A percentile compares a stretch with the other conserved stretches of the same genome.
Evolutionary conservation across 2,329 filamentous ascomycete species (phyloP).

Genomic region (Epichloe glyceriae): DNA sequence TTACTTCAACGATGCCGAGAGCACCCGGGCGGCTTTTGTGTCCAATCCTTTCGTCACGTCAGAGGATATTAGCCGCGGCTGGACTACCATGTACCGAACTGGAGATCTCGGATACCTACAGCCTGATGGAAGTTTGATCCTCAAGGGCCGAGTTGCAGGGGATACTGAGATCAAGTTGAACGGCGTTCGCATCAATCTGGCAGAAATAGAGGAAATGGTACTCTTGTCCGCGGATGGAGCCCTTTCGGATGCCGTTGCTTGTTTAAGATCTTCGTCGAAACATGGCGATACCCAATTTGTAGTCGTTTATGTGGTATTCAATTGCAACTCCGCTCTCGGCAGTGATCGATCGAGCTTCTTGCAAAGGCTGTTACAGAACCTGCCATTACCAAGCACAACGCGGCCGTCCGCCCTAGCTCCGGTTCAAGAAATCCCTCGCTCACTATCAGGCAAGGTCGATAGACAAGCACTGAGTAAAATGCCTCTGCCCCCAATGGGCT

Average conservation of each 20-base stretch:
- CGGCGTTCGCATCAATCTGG: conserved; percentile 32
- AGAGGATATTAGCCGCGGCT: conserved; percentile 4
- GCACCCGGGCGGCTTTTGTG: conserved; percentile 5
- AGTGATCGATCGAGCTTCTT: not conserved
- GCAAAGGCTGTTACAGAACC: not conserved
- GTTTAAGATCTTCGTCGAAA: not conserved
- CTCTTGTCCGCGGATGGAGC: conserved; percentile 9
- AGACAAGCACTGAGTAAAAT: not conserved
- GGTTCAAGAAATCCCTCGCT: not conserved
- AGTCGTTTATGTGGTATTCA: not conserved
- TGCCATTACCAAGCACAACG: not conserved
- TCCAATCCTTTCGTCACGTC: conserved; percentile 5
- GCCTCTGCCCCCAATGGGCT: not conserved
- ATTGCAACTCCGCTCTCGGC: not conserved
- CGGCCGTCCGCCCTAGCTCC: conserved; percentile 1
- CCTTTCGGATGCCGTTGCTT: conserved; percentile 12
- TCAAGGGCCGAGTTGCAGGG: conserved; percentile 25
- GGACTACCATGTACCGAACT: conserved; percentile 1
- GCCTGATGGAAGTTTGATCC: conserved; percentile 20
- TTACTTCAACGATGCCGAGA: conserved; percentile 20
- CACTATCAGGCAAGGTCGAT: not conserved
- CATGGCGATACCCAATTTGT: not conserved
- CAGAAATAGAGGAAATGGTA: conserved; percentile 21
- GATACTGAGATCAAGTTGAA: conserved; percentile 33
- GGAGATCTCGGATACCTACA: conserved; percentile 25